Base-by-base conservation (phyloP, 345 rosid genomes). In the Populus euphratica region DNA sequence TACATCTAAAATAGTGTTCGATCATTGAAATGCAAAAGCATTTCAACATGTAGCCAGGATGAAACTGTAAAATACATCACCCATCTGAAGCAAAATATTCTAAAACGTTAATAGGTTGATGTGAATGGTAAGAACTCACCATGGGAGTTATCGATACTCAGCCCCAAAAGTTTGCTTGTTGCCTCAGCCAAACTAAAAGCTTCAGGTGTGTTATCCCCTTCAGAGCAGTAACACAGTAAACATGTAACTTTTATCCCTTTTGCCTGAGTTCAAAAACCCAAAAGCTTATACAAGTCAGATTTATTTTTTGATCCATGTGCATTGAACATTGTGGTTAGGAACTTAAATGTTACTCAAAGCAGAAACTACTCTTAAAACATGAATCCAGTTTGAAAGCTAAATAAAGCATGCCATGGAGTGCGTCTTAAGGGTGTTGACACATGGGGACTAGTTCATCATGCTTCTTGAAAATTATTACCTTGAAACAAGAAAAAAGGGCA, bases 131-230 rank as follows among this genome's bases (percentile, higher is more conserved):
- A 14, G 80, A 81, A 83, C 88, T 84, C 82, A 91, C 98, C 90
- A 8, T 73, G 82, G 80, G 85, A 78, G 38, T 80, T 81, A 70
- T 77, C 77, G 20, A 87, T 79, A 82, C 68, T 87, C 78, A 87
- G 71, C 74, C 85, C 86, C 69, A 77, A 77, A 69, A 93, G 85
- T 79, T 86, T 88, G 83, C 83, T 80, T 14, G 90, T 86, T 68
- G 94, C 97, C 80, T 90, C 94, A 67, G 95, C 97, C 79, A 96
- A 76, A 78, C 88, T 82, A 81, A 90, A 86, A 52, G 93, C 93
- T 86, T 93, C 98, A 54, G 87, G 80, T 75, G 86, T 90, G 82
- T 93, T 96, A 85, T 96, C 97, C 73, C 98, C 99, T 87, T 96
- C 98, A 1, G 97, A 92, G 86, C 99, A 96, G 87, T 96, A 92